Conservation (phyloP, 257 asterid species). For the Gentiana dahurica region DNA sequence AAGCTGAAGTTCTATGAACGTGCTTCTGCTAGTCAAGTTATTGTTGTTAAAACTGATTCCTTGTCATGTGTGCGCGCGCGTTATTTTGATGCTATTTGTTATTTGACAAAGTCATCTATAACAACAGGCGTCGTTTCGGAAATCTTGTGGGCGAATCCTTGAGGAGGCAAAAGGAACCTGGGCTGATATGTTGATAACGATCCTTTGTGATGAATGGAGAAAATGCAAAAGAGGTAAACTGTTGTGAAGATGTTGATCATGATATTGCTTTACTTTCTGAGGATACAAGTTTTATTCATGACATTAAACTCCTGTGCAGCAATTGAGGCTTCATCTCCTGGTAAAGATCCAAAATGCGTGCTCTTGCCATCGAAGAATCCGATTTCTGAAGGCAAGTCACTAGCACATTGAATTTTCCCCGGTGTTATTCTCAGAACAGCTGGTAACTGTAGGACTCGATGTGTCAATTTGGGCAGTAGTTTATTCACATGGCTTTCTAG, state of each 20-base stretch:
- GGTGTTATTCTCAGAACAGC: too few relatives aligned
- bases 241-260: constrained; percentile 6
- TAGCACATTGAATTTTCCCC: neutral
- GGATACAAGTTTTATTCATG: neutral
- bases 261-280: neutral
- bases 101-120: constrained; percentile 13
- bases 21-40: neutral
- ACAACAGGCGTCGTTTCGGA: constrained; percentile 56
- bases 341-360: constrained; percentile 65
- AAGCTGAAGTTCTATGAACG: neutral
- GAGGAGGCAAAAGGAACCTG: constrained; percentile 84
- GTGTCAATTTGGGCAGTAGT: neutral
- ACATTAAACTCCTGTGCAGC: constrained; percentile 22
- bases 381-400: constrained; percentile 34
- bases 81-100: constrained; percentile 2
- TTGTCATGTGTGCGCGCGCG: neutral
- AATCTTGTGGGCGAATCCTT: constrained; percentile 41
- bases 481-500: neutral
- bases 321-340: constrained; percentile 90
- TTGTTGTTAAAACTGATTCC: neutral
- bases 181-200: constrained; percentile 60
- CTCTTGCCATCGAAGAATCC: constrained; percentile 47
- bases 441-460: neutral
- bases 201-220: constrained; percentile 90
- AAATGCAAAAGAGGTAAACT: constrained; percentile 86